Evolutionary conservation across 805 yeast genomes (phyloP), one percentile per base, ranked within the genome.

Genomic region (Zygoascus biomembranicola): DNA sequence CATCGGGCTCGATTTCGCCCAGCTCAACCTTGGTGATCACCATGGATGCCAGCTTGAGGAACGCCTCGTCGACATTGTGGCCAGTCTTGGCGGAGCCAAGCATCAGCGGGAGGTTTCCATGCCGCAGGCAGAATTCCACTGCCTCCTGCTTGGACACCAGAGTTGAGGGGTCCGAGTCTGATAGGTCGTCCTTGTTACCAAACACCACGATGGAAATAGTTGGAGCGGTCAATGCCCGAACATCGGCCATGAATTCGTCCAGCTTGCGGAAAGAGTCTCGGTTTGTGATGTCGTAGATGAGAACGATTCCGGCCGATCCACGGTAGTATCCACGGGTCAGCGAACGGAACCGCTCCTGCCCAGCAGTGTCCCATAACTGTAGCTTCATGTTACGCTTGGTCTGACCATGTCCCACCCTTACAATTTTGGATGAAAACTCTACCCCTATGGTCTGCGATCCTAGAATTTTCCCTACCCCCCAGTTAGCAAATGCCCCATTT

Each of bases 341-440:
- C 32, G 97, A 95, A 69, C 97, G 80, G 73, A 89, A 90, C 71
- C 97, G 80, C 69, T 90, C 97, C 73, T 90, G 97, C 50, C 97
- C 97, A 1, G 97, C 97, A 32, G 97, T 90, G 69, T 90, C 97
- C 97, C 97, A 90, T 62, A 90, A 85, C 71, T 89, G 95, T 3
- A 95, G 92, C 69, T 87, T 88, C 61, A 87, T 56, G 42, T 53
- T 49, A n/a, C 59, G 43, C 49, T 51, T 48, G 52, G 35, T 42
- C 37, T 53, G 41, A 41, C 49, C 49, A 26, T 64, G 64, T 31
- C 73, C 72, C 10, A 70, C 65, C 35, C 58, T 62, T 26, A 70
- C 63, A 8, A 70, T 63, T 50, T 69, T 69, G 26, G 71, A 68
- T 23, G 73, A 59, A 55, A 69, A 70, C 52, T 70, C 74, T 19